These are phyloP conservation scores for Trichoderma simmonsii DNA, from an alignment of 2,329 filamentous ascomycete genomes.

Conservation along the genomic window DNA sequence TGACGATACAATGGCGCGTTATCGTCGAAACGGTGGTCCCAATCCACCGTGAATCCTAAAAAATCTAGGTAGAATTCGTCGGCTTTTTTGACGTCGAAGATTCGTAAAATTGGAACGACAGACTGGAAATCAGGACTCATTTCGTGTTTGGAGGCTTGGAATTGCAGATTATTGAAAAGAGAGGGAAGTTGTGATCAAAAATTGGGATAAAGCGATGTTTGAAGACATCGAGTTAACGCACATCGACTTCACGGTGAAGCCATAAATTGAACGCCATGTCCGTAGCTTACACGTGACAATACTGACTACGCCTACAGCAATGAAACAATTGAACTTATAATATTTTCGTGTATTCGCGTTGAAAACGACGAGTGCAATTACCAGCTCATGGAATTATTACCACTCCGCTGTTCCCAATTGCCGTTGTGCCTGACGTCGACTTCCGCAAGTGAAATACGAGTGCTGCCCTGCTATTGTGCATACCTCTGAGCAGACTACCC, in stretches of 20 bases:
- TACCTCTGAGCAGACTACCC: neutral
- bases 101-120: conserved; percentile 22
- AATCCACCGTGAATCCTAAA: conserved; percentile 23
- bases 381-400: neutral
- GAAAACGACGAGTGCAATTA: neutral
- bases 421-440: neutral
- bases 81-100: conserved; percentile 24
- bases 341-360: neutral
- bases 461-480: neutral
- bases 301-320: too few species aligned
- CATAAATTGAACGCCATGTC: neutral
- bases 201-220: neutral
- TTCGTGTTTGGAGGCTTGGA: too few species aligned
- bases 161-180: too few species aligned
- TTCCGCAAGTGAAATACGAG: neutral
- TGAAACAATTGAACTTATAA: too few species aligned
- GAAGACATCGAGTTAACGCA: too few species aligned
- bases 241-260: neutral
- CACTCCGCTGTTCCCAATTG: neutral
- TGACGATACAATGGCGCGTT: conserved; percentile 23
- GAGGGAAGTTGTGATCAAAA: too few species aligned
- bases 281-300: neutral
- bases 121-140: conserved; percentile 18
- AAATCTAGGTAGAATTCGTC: conserved; percentile 24
- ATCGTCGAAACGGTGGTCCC: conserved; percentile 24